These are phyloP conservation scores for Cucurbita ficifolia DNA, from an alignment of 306 rosid species.

Conservation along the genomic window DNA sequence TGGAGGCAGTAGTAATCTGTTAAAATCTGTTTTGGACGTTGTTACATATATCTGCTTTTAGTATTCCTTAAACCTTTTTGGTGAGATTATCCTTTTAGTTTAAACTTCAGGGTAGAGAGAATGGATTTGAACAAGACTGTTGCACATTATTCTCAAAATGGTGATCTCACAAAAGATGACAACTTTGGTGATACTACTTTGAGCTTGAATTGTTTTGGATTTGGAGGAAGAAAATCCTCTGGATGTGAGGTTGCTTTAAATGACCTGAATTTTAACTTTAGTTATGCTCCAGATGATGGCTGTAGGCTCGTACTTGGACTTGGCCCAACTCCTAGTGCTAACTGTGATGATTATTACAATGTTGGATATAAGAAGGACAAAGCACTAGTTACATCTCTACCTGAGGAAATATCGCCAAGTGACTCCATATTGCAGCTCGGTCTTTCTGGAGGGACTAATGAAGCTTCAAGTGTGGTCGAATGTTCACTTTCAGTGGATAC, in stretches of 20 bases:
- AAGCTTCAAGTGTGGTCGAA: constrained; percentile 42
- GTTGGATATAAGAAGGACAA: constrained; percentile 34
- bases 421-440: constrained; percentile 85
- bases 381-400: constrained; percentile 17
- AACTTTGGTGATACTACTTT: constrained; percentile 56
- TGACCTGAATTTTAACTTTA: constrained; percentile 28
- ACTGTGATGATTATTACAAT: constrained; percentile 36
- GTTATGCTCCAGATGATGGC: constrained; percentile 55
- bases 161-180: constrained; percentile 35
- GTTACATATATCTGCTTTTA: constrained; percentile 18
- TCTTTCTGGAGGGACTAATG: constrained; percentile 68
- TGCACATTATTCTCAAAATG: constrained; percentile 36
- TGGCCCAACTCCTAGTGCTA: constrained; percentile 80
- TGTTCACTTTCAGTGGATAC: constrained; percentile 44
- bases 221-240: constrained; percentile 34
- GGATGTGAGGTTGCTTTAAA: constrained; percentile 28
- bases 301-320: constrained; percentile 86
- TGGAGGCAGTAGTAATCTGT: constrained; percentile 25
- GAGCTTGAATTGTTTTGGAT: constrained; percentile 50
- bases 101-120: constrained; percentile 22
- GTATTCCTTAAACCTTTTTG: constrained; percentile 22
- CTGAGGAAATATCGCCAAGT: constrained; percentile 32
- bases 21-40: constrained; percentile 22
- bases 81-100: constrained; percentile 24
- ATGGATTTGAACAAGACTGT: constrained; percentile 73